Evolutionary conservation across 1,284 basidiomycete species (phyloP).

Genomic region (Stereum hirsutum): DNA sequence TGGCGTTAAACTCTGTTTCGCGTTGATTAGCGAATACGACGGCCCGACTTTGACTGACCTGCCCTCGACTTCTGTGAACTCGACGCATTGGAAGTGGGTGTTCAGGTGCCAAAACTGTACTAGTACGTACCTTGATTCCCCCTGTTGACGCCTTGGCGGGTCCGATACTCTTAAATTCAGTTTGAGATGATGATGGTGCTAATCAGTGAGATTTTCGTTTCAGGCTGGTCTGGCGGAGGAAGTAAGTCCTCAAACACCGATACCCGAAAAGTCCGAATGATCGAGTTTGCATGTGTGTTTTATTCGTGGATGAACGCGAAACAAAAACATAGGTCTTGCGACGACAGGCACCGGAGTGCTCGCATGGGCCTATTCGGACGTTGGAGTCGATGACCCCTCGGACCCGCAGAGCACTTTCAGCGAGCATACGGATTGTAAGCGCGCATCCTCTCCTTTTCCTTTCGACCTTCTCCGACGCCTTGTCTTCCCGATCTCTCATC

Average conservation of each 20-base stretch:
- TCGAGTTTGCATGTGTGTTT: no score
- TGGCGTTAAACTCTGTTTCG: background rate
- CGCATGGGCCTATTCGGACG: slow-evolving; percentile 41
- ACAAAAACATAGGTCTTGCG: no score
- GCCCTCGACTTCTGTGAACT: slow-evolving; percentile 20
- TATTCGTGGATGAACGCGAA: no score
- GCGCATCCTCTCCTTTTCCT: background rate
- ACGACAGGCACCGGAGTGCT: slow-evolving; percentile 37
- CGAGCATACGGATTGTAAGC: slow-evolving; percentile 37
- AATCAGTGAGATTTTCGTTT: background rate
- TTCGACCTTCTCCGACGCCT: background rate
- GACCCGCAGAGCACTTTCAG: slow-evolving; percentile 28
- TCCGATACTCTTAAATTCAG: background rate
- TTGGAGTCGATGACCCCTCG: slow-evolving; percentile 25
- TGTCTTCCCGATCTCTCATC: background rate
- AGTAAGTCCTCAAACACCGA: slow-evolving; percentile 36
- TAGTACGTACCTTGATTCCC: slow-evolving; percentile 13
- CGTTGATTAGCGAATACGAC: slow-evolving; percentile 19
- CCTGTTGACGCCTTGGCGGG: background rate
- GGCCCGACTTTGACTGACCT: slow-evolving; percentile 21
- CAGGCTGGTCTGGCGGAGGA: slow-evolving; percentile 20
- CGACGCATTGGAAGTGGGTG: slow-evolving; percentile 25
- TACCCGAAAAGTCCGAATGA: no score
- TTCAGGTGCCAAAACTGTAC: slow-evolving; percentile 27
- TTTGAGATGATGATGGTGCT: no score